Base-by-base conservation (phyloP, 306 rosid species). In the Fragaria nilgerrensis region DNA sequence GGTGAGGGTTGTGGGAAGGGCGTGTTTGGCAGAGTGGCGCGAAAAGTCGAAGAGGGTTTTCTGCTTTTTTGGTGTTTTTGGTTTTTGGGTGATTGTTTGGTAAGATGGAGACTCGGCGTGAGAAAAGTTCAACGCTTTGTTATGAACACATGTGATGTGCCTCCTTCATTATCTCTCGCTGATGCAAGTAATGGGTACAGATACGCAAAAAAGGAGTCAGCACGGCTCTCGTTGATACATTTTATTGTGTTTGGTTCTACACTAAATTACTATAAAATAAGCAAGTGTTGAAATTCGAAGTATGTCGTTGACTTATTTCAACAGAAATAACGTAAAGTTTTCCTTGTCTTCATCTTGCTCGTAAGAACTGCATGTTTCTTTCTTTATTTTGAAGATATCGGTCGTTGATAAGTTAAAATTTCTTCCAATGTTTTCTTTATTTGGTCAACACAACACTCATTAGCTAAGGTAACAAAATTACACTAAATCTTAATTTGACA, bases 11-110 rank as follows among this genome's bases (percentile, higher is more conserved):
- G 5, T 0, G 3, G 10, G 7, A 5, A 6, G 59, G 80, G 2
- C 76, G 20, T 50, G 84, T 80, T 80, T 80, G 84, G 16, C 39
- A 27, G 27, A 43, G 37, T 45, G 58, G 64, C 2, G 6, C 12
- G 7, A 72, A 72, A 52, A 20, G 32, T 27, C 34, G 7, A 55
- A 73, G 58, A 74, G 10, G 7, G 68, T 9, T 9, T 37, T 73
- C 56, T 50, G 32, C 34, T 9, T 19, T 22, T 73, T 50, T 32
- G 63, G 22, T 43, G 47, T 43, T 41, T 41, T 41, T 41, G 44
- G 44, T 41, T 0, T 19, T 49, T 49, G 50, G 50, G 5, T 47
- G 17, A 47, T 64, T 64, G 64, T 6, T 52, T 72, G 49, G 63
- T 72, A 5, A 11, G 37, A 55, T 13, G 3, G 14, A 32, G 69